Evolutionary conservation across 208 protist species (phyloP), one percentile per base, ranked within the genome.

Genomic region (Crithidia thermophila): DNA sequence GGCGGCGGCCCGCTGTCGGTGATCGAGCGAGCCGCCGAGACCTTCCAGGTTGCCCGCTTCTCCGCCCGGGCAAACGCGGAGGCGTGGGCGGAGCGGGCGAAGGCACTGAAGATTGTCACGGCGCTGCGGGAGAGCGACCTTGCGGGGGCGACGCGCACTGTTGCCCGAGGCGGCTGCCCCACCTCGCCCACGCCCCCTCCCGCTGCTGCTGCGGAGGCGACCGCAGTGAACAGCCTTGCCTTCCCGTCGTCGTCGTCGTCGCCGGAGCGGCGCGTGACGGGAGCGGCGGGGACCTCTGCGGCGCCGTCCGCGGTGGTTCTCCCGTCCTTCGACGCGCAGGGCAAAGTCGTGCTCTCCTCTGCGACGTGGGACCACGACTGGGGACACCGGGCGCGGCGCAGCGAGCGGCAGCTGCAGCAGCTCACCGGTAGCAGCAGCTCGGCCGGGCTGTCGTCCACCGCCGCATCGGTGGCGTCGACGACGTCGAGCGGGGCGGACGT

Each of bases 21-120:
- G 42, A 75, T 97, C 36, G 91, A 98, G 73, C 75, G 84, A 2
- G 88, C 90, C 13, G 90, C 97, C 46, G 79, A 90, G 55, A 78
- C 81, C 8, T 94, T 93, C 72, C 55, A 86, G 25, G 73, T 98
- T 18, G 75, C 85, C 3, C 68, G 80, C 27, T 51, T 66, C 37
- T 60, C 61, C n/a, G 66, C 76, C 13, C 72, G 68, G 8, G 49
- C 51, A 6, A 56, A 49, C 16, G 56, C 57, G 2, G 31, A 27
- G 3, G 36, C 64, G 4, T 36, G 49, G 43, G 78, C 28, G 53
- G 70, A 84, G 64, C 67, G 66, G 47, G 51, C 66, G 13, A 75
- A 34, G 14, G 70, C 72, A 9, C 46, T 87, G 31, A 61, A 61
- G 18, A 51, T 69, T 31, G 57, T 88, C 31, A 59, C 43, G 18